phyloP scores from a whole-genome alignment of 2,329 filamentous ascomycete species.

The Capronia americana region DNA sequence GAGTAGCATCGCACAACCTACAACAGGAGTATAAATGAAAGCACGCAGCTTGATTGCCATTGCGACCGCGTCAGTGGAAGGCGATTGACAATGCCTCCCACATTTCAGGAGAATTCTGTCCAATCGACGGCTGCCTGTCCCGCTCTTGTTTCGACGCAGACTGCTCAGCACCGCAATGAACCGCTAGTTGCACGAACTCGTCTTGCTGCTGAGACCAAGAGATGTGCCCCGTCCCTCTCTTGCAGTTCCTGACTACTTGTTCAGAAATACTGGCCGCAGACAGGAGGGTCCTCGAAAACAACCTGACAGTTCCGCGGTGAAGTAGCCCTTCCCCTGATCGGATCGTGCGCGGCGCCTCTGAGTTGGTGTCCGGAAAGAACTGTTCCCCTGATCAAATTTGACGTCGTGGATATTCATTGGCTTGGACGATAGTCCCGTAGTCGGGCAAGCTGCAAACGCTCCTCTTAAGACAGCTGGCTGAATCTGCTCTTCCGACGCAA shows the following conservation, averaged over 20 bases:
- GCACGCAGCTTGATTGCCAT: conserved; percentile 1
- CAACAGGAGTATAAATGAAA: neutral
- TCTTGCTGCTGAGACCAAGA: neutral
- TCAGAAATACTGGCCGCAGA: neutral
- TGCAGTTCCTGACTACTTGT: neutral
- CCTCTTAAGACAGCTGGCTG: conserved; percentile 28
- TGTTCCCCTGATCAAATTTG: neutral
- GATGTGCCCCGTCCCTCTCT: neutral
- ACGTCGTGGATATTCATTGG: neutral
- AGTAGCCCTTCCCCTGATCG: neutral
- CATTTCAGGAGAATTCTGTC: neutral
- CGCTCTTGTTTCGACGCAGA: neutral
- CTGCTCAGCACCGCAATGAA: neutral
- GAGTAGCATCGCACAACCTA: neutral
- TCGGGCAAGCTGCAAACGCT: neutral
- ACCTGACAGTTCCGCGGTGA: neutral
- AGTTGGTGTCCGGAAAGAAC: neutral
- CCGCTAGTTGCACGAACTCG: neutral
- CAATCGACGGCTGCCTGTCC: neutral
- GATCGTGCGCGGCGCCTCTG: neutral
- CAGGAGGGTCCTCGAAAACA: neutral
- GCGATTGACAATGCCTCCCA: neutral
- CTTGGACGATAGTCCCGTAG: neutral
- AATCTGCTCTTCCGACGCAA: conserved; percentile 56
- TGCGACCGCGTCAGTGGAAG: neutral